These are phyloP conservation scores for Fusarium sp. DNA, from an alignment of 2,329 filamentous ascomycete species.

Conservation along the genomic window DNA sequence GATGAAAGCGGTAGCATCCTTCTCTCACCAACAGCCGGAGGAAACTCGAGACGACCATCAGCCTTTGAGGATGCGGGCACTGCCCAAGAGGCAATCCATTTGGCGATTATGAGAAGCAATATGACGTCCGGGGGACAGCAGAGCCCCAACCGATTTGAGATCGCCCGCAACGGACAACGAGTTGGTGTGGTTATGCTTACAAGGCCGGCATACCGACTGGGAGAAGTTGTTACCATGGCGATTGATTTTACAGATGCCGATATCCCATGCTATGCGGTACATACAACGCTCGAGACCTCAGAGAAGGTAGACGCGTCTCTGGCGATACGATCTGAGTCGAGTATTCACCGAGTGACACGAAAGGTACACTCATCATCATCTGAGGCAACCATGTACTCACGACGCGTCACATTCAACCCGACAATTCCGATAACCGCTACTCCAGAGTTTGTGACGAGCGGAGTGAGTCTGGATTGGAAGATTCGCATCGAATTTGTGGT, in stretches of 20 bases:
- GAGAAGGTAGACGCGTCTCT: constrained; percentile 85
- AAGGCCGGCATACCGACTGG: constrained; percentile 87
- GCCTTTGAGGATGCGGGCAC: constrained; percentile 66
- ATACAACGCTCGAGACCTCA: constrained; percentile 84
- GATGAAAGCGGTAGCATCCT: constrained; percentile 68
- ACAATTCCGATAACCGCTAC: constrained; percentile 86
- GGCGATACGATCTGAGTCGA: constrained; percentile 85
- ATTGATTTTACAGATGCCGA: constrained; percentile 85
- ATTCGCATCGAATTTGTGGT: constrained; percentile 94
- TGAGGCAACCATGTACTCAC: constrained; percentile 84
- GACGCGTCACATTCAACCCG: constrained; percentile 81
- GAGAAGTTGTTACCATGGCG: constrained; percentile 84
- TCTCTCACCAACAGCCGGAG: constrained; percentile 75
- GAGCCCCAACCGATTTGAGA: constrained; percentile 94
- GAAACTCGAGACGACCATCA: constrained; percentile 66
- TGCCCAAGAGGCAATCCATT: constrained; percentile 87
- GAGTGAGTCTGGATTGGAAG: constrained; percentile 88
- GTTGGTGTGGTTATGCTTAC: constrained; percentile 92
- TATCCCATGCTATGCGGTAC: constrained; percentile 86
- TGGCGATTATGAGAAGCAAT: constrained; percentile 88
- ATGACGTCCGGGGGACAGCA: constrained; percentile 74
- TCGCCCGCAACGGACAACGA: constrained; percentile 89
- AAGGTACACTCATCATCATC: constrained; percentile 82
- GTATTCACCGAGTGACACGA: constrained; percentile 86
- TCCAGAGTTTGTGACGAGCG: constrained; percentile 91